phyloP scores from a whole-genome alignment of 177 flowering plant species.

The Telopea speciosissima region DNA sequence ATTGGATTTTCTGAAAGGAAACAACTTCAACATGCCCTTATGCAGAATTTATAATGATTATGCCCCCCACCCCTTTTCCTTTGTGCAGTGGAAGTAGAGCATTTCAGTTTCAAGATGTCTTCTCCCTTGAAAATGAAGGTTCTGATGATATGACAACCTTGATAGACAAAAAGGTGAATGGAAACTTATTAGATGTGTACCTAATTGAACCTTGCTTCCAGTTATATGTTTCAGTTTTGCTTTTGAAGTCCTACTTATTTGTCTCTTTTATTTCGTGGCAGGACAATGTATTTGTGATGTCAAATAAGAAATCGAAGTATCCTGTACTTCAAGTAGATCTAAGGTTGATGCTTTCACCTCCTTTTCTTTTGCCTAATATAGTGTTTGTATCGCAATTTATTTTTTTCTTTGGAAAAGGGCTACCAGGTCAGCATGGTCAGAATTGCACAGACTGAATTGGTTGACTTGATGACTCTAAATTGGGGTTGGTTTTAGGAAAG shows the following conservation, averaged over 20 bases:
- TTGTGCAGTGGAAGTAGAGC: constrained; percentile 67
- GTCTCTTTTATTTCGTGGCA: constrained; percentile 23
- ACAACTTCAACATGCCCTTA: neutral
- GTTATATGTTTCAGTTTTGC: neutral
- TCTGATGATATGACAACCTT: constrained; percentile 69
- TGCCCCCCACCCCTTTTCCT: constrained; percentile 5
- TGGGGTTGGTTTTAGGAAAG: neutral
- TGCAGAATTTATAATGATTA: neutral
- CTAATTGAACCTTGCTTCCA: neutral
- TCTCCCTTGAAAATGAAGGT: constrained; percentile 68
- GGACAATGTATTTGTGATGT: constrained; percentile 97
- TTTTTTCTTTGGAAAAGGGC: constrained; percentile 1
- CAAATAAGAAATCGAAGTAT: constrained; percentile 91
- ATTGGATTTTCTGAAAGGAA: neutral
- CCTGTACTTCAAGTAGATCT: constrained; percentile 95
- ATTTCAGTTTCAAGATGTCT: constrained; percentile 82
- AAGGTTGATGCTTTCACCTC: constrained; percentile 39
- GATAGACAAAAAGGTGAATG: constrained; percentile 78
- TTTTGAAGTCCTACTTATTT: constrained; percentile 7
- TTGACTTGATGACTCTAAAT: neutral
- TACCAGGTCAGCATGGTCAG: neutral
- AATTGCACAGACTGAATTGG: neutral
- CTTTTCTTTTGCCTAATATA: constrained; percentile 3
- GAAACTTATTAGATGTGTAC: neutral
- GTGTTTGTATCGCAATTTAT: neutral